These are phyloP conservation scores for Ceratocystis diversiconidia DNA, from an alignment of 2,329 filamentous ascomycete species.

Conservation along the genomic window DNA sequence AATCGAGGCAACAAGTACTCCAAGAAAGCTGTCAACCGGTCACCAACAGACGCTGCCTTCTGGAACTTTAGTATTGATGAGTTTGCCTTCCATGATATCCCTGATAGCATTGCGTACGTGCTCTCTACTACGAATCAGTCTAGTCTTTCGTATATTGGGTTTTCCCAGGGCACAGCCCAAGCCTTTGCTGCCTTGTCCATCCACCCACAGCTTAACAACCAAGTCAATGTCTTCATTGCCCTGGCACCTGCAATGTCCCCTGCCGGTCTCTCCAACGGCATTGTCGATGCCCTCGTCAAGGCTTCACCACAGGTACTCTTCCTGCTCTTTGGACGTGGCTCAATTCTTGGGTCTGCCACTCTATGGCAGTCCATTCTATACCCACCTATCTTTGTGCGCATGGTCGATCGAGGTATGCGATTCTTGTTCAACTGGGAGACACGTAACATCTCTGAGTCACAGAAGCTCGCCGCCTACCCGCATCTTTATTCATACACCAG, in stretches of 20 bases:
- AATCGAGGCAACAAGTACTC: slow-evolving; percentile 99
- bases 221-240: slow-evolving; percentile 91
- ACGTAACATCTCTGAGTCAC: slow-evolving; percentile 65
- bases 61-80: slow-evolving; percentile 99
- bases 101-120: slow-evolving; percentile 85
- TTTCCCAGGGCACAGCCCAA: slow-evolving; percentile 93
- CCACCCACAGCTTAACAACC: slow-evolving; percentile 79
- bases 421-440: slow-evolving; percentile 87
- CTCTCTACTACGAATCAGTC: slow-evolving; percentile 67
- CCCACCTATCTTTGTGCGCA: slow-evolving; percentile 76
- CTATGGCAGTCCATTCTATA: slow-evolving; percentile 98
- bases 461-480: slow-evolving; percentile 90
- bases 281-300: slow-evolving; percentile 87
- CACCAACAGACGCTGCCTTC: slow-evolving; percentile 63
- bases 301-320: slow-evolving; percentile 86
- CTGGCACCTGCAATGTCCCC: slow-evolving; percentile 94
- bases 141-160: slow-evolving; percentile 88
- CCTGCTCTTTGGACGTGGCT: slow-evolving; percentile 79
- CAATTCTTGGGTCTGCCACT: slow-evolving; percentile 80
- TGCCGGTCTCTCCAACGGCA: slow-evolving; percentile 72
- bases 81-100: slow-evolving; percentile 95
- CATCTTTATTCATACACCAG: slow-evolving; percentile 95
- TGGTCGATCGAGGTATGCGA: slow-evolving; percentile 67
- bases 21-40: slow-evolving; percentile 71
- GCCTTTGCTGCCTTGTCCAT: slow-evolving; percentile 89